These are phyloP conservation scores for Cryptococcus deneoformans DNA, from an alignment of 1,284 basidiomycete species.

Conservation along the genomic window DNA sequence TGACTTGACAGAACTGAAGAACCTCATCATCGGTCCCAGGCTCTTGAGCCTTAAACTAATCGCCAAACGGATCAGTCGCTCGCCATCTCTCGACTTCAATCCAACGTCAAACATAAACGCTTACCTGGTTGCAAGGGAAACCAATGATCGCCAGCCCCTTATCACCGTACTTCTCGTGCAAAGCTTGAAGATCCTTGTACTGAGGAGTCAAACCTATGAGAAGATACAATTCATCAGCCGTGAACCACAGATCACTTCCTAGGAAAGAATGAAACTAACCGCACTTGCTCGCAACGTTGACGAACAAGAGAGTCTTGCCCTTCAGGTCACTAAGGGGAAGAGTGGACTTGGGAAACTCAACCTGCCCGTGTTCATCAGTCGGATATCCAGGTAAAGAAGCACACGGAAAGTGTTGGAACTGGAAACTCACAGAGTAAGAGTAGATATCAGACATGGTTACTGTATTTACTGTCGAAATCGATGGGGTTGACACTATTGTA, in stretches of 20 bases:
- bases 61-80: too few relatives aligned
- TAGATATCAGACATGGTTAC: slow-evolving; percentile 46
- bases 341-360: slow-evolving; percentile 37
- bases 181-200: slow-evolving; percentile 76
- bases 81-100: too few relatives aligned
- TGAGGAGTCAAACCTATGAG: slow-evolving; percentile 74
- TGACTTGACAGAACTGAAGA: slow-evolving; percentile 56
- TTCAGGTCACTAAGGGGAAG: slow-evolving; percentile 40
- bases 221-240: not conserved
- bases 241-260: not conserved
- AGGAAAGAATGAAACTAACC: slow-evolving; percentile 18
- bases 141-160: slow-evolving; percentile 74
- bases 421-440: slow-evolving; percentile 33
- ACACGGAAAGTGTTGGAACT: not conserved
- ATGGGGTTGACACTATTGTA: too few relatives aligned
- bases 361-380: slow-evolving; percentile 18
- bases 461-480: not conserved
- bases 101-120: slow-evolving; percentile 12
- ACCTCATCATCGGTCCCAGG: slow-evolving; percentile 70
- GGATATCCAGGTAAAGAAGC: not conserved
- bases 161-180: slow-evolving; percentile 81
- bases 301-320: slow-evolving; percentile 46
- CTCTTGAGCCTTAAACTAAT: slow-evolving; percentile 60
- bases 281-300: slow-evolving; percentile 50
- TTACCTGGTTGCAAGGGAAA: slow-evolving; percentile 88